Conservation (phyloP, 257 asterid species). For the Rauvolfia tetraphylla region DNA sequence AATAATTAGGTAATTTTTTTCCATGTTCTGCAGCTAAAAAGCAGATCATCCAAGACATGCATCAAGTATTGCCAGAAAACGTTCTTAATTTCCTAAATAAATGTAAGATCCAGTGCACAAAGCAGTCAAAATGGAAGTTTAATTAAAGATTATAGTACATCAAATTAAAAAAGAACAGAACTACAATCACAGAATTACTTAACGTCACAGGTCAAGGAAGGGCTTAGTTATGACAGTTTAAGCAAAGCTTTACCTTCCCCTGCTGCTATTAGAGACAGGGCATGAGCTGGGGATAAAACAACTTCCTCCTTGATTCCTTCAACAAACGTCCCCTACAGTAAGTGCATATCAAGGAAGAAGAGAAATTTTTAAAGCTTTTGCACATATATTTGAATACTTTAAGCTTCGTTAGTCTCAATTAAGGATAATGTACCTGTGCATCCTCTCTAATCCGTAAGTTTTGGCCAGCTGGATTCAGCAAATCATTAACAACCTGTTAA, state of each 20-base stretch:
- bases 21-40: background rate
- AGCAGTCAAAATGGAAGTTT: background rate
- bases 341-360: slow-evolving; percentile 14
- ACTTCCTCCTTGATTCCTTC: slow-evolving; percentile 99
- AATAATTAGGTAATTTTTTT: background rate
- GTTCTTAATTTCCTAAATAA: background rate
- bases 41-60: background rate
- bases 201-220: background rate
- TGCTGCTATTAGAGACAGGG: slow-evolving; percentile 96
- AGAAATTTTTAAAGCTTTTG: background rate
- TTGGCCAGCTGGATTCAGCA: slow-evolving; percentile 98
- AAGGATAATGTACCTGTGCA: slow-evolving; percentile 58
- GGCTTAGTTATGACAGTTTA: background rate
- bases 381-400: background rate
- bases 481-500: slow-evolving; percentile 92
- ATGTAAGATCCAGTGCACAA: background rate
- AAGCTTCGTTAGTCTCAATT: background rate
- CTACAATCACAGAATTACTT: background rate
- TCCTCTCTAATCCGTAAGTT: slow-evolving; percentile 95
- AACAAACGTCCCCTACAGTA: slow-evolving; percentile 80
- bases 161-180: background rate
- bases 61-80: background rate
- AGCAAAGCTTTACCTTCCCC: slow-evolving; percentile 73
- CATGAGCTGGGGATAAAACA: slow-evolving; percentile 96
- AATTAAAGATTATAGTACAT: background rate